These are phyloP conservation scores for Botrytis porri DNA, from an alignment of 2,329 filamentous ascomycete species.

Conservation along the genomic window DNA sequence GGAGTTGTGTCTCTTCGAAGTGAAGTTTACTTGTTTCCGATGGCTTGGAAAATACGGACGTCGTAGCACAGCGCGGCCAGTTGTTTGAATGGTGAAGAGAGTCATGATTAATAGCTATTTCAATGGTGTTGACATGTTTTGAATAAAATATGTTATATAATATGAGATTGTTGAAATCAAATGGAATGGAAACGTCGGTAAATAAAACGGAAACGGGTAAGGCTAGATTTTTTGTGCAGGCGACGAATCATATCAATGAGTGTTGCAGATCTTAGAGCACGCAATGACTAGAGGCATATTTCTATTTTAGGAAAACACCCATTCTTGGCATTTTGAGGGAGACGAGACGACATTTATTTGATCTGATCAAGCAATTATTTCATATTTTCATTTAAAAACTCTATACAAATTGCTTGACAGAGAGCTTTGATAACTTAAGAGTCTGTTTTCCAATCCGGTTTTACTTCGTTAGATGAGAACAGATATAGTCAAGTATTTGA, in stretches of 20 bases:
- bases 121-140: constrained; percentile 25
- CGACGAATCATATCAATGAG: neutral
- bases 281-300: neutral
- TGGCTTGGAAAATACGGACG: constrained; percentile 25
- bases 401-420: neutral
- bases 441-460: neutral
- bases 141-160: neutral
- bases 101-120: constrained; percentile 25
- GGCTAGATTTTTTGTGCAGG: neutral
- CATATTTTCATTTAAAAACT: neutral
- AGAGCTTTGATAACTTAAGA: neutral
- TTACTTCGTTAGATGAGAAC: neutral
- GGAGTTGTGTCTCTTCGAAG: constrained; percentile 25
- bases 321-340: neutral
- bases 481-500: neutral
- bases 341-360: neutral
- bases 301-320: neutral
- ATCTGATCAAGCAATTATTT: neutral
- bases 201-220: neutral
- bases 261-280: neutral
- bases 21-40: constrained; percentile 23
- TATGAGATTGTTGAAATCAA: neutral
- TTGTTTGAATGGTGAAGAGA: constrained; percentile 28
- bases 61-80: constrained; percentile 27
- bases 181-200: neutral